These are phyloP conservation scores for Daucus carota DNA, from an alignment of 129 eudicot genomes.

Conservation along the genomic window DH1_v3.0 NC_030384.2:38398001-38398500, in stretches of 20 bases:
- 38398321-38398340: no score
- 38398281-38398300: background rate
- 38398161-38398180: background rate
- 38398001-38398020: no score
- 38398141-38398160: background rate
- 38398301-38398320: background rate
- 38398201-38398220: no score
- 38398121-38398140: background rate
- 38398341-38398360: no score
- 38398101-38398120: background rate
- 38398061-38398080: background rate
- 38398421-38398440: no score
- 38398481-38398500: no score
- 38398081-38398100: background rate
- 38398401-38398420: no score
- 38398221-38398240: background rate
- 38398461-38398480: no score
- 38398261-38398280: background rate
- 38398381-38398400: background rate
- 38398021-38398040: no score
- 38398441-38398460: no score
- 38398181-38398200: no score
- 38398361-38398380: background rate
- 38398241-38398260: background rate
- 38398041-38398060: no score